Evolutionary conservation across 495 filamentous ascomycete species (phyloP), one percentile per base, ranked within the genome.

Genomic region (Podospora appendiculata): DNA sequence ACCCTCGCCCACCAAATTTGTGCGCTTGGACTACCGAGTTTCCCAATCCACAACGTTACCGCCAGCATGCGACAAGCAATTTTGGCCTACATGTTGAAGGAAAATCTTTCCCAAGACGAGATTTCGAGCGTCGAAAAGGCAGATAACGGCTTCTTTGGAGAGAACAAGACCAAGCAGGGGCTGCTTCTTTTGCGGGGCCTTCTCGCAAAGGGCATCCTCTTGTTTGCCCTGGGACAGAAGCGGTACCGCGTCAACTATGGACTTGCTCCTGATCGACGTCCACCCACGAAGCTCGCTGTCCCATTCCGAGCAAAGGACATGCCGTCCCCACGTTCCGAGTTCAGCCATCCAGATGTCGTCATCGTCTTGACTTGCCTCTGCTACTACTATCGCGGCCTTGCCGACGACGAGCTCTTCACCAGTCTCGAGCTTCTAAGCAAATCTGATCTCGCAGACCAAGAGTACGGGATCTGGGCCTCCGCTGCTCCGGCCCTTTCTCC

Each of bases 281-380:
- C 68, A 0, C 52, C 61, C 13, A 79, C 77, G 0, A 69, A 69
- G 51, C 71, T 88, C 1, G 86, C 86, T 4, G 84, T 90, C 0
- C 87, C 88, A 0, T 92, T 78, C 51, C 71, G 79, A n/a, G 80
- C 81, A 1, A 92, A 90, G 55, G 86, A 85, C 46, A 76, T 58
- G 18, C 85, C 85, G 1, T 70, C 83, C 0, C 67, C 72, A 0
- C 71, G 79, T 4, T 79, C 87, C 0, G 87, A 90, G 56, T 90
- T 86, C 64, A 83, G 84, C 36, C 85, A 91, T 54, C 86, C 86
- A 0, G 86, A 91, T 59, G 79, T 83, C 0, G 71, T 76, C 34
- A 83, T 90, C 16, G 51, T 82, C 6, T 59, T 91, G n/a, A 89
- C 87, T 0, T 84, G 70, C 25, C 63, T 89, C 3, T 78, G 71